Evolutionary conservation across 2,329 filamentous ascomycete species (phyloP).

Genomic region (Corynespora cassiicola): DNA sequence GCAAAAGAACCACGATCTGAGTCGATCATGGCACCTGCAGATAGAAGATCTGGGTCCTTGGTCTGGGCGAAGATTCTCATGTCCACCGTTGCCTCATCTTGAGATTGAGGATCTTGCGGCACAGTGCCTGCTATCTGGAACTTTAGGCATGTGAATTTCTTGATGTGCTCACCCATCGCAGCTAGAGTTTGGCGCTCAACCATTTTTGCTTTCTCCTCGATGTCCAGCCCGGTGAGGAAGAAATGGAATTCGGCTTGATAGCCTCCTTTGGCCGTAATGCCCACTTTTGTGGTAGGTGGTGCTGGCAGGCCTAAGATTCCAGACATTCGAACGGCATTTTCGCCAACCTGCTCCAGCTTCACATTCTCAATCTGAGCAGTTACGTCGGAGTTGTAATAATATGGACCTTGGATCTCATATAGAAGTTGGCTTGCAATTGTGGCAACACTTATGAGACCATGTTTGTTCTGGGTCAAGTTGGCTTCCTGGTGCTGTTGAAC

Average conservation of each 20-base stretch:
- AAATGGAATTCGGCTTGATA: conserved; percentile 56
- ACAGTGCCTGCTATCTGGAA: conserved; percentile 45
- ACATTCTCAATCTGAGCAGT: conserved; percentile 45
- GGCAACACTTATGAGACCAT: conserved; percentile 46
- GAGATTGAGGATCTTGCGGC: conserved; percentile 23
- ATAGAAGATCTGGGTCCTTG: conserved; percentile 19
- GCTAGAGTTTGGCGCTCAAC: conserved; percentile 43
- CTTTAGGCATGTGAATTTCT: conserved; percentile 43
- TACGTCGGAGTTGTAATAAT: conserved; percentile 51
- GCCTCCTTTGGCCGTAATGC: conserved; percentile 52
- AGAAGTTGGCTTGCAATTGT: conserved; percentile 43
- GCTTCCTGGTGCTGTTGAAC: no score
- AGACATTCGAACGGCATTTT: conserved; percentile 38
- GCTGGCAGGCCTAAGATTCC: conserved; percentile 38
- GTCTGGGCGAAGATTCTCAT: conserved; percentile 32
- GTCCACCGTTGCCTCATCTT: conserved; percentile 33
- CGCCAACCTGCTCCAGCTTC: conserved; percentile 31
- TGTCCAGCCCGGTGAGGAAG: conserved; percentile 52
- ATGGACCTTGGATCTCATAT: conserved; percentile 52
- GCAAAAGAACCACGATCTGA: conserved; percentile 26
- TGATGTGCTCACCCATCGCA: conserved; percentile 43
- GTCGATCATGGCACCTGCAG: conserved; percentile 21
- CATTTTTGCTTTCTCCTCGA: conserved; percentile 52
- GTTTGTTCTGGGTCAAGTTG: conserved; percentile 17
- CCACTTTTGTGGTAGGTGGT: conserved; percentile 48